A percentile compares a stretch with the other conserved stretches of the same genome.
Evolutionary conservation across 768 basidiomycete genomes (phyloP).

Genomic region (Russula brevipes): DNA sequence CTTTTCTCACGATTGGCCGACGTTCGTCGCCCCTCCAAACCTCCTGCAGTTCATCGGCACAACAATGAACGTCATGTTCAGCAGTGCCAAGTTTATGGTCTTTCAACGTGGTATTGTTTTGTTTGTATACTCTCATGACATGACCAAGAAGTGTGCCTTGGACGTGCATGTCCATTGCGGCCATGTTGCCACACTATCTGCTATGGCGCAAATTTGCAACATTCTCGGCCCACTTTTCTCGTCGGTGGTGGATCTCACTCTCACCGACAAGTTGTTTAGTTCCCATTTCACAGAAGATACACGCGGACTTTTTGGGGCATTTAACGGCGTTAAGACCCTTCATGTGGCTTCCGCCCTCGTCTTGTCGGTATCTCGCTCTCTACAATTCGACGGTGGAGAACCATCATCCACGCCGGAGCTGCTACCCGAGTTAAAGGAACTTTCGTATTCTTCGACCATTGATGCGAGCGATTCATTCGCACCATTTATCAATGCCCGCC

Average conservation of each 20-base stretch:
- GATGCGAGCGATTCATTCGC: background rate
- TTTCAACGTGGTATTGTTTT: fast-evolving
- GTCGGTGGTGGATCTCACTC: background rate
- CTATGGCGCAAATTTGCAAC: background rate
- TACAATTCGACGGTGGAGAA: background rate
- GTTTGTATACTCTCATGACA: background rate
- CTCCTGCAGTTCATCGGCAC: background rate
- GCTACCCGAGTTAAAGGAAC: background rate
- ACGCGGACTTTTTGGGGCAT: background rate
- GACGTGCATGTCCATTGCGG: background rate
- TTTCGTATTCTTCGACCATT: background rate
- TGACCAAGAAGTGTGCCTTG: background rate
- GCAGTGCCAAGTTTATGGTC: background rate
- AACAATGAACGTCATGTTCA: background rate
- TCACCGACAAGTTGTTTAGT: background rate
- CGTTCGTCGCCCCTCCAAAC: background rate
- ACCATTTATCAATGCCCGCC: too few relatives aligned
- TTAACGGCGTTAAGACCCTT: background rate
- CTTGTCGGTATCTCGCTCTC: background rate
- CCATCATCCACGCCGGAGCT: too few relatives aligned
- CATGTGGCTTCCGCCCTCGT: background rate
- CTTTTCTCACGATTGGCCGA: background rate
- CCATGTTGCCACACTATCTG: background rate
- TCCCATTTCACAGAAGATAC: background rate
- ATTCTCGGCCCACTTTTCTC: background rate